Base-by-base conservation (phyloP, 176 grass and related monocot genomes). In the Aegilops bicornis region DNA sequence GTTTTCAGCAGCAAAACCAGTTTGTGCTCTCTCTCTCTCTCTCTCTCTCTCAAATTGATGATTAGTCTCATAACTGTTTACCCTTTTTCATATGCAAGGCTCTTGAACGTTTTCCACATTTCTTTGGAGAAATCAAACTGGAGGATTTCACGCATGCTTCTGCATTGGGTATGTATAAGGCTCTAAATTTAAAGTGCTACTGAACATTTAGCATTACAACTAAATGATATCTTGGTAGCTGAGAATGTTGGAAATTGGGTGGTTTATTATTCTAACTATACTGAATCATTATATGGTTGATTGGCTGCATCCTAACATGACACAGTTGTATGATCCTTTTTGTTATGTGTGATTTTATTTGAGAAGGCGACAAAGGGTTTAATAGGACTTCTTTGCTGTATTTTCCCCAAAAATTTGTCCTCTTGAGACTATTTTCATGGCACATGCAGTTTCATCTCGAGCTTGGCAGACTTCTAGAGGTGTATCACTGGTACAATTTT, bases 391-490 rank as follows among this genome's bases (percentile, higher is more conserved):
- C 0, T 36, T 42, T 79, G 58, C 61, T 82, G 16, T 33, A 20
- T 64, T 69, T 58, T 40, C 7, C 19, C 19, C 1, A 17, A 79
- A 73, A 69, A 3, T 56, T 25, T 62, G 36, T 66, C 14, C 35
- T 52, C 7, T 76, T 76, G 25, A 76, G 73, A 50, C n/a, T 82
- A 56, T 48, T 89, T 91, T 61, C 43, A 81, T 79, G 64, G 33
- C 71, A 37, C 15, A 33, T 91, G 79, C 89, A 95, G 95, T 98
- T 86, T 86, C 89, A 85, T 98, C 95, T 84, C 86, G 93, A 84
- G 91, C 91, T 85, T 98, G 95, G 93, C 43, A 22, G 74, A 91
- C 85, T 74, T 76, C 67, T 2, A 91, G 89, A 81, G 91, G 95
- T 52, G 83, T 93, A 87, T 92, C 91, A 45, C 73, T 98, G 95